A percentile compares a stretch with the other conserved stretches of the same genome.
Evolutionary conservation across 2,329 filamentous ascomycete species (phyloP).

Genomic region (Pseudopyrenochaeta lycopersici): DNA sequence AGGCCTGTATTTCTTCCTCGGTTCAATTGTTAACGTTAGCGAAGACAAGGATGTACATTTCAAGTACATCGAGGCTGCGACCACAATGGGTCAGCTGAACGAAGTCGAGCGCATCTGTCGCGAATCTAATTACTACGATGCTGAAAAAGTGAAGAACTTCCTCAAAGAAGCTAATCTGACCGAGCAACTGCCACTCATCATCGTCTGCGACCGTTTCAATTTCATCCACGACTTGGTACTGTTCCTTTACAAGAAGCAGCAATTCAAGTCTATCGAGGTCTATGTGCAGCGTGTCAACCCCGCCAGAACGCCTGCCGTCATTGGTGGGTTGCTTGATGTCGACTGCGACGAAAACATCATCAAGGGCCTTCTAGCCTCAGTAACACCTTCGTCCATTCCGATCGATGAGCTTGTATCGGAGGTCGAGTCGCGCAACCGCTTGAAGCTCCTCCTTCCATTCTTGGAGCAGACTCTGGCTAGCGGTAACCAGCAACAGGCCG

Average conservation of each 20-base stretch:
- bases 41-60: slow-evolving; percentile 96
- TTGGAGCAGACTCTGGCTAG: slow-evolving; percentile 88
- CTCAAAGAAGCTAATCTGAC: slow-evolving; percentile 92
- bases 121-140: slow-evolving; percentile 72
- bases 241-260: slow-evolving; percentile 98
- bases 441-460: slow-evolving; percentile 96
- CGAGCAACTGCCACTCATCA: slow-evolving; percentile 95
- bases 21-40: slow-evolving; percentile 95
- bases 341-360: slow-evolving; percentile 98
- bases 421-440: slow-evolving; percentile 93
- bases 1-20: slow-evolving; percentile 97
- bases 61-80: slow-evolving; percentile 99
- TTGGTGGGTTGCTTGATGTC: slow-evolving; percentile 92
- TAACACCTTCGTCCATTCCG: slow-evolving; percentile 84
- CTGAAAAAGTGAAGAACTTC: slow-evolving; percentile 99
- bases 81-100: slow-evolving; percentile 89
- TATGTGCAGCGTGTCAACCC: slow-evolving; percentile 98
- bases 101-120: slow-evolving; percentile 98
- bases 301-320: slow-evolving; percentile 85
- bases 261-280: slow-evolving; percentile 98
- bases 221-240: slow-evolving; percentile 97
- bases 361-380: slow-evolving; percentile 86
- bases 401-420: slow-evolving; percentile 94
- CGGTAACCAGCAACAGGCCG: slow-evolving; percentile 94
- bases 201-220: slow-evolving; percentile 99